These are phyloP conservation scores for Bassia scoparia DNA, from an alignment of 148 eudicot genomes.

Conservation along the genomic window DNA sequence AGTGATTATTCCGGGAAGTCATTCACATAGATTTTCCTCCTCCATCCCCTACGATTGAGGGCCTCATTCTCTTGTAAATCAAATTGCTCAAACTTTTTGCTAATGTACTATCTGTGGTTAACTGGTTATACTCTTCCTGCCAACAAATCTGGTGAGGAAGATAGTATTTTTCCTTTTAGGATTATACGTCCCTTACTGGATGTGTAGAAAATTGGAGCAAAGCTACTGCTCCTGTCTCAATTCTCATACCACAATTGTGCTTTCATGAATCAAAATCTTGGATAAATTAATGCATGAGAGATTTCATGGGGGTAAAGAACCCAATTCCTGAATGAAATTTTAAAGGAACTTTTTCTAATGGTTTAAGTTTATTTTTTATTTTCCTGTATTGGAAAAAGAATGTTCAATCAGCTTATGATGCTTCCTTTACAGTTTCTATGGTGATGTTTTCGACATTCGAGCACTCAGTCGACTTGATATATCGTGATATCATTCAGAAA, in stretches of 20 bases:
- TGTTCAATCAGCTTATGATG: constrained; percentile 10
- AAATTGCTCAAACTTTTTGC: too few species aligned
- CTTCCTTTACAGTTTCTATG: constrained; percentile 69
- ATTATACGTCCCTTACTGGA: background rate
- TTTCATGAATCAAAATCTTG: too few species aligned
- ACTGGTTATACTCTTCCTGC: background rate
- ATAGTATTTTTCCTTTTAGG: background rate
- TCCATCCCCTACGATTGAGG: too few species aligned
- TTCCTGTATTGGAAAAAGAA: constrained; percentile 4
- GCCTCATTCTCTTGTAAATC: too few species aligned
- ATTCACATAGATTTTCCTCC: too few species aligned
- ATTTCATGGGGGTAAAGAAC: background rate
- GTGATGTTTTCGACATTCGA: constrained; percentile 95
- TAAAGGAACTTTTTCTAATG: background rate
- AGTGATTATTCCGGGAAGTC: too few species aligned
- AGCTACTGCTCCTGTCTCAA: background rate
- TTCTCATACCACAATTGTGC: background rate
- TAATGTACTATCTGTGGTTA: background rate
- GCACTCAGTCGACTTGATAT: constrained; percentile 71
- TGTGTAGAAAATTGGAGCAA: background rate
- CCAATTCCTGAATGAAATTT: background rate
- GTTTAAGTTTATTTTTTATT: background rate
- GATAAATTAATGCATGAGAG: background rate
- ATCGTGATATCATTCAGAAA: constrained; percentile 45
- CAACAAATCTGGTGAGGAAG: background rate